Percentiles rank a stretch among this genome's conserved stretches.
These are phyloP conservation scores for Dalbergia cochinchinensis DNA, from an alignment of 306 rosid genomes.

Conservation along the genomic window DNA sequence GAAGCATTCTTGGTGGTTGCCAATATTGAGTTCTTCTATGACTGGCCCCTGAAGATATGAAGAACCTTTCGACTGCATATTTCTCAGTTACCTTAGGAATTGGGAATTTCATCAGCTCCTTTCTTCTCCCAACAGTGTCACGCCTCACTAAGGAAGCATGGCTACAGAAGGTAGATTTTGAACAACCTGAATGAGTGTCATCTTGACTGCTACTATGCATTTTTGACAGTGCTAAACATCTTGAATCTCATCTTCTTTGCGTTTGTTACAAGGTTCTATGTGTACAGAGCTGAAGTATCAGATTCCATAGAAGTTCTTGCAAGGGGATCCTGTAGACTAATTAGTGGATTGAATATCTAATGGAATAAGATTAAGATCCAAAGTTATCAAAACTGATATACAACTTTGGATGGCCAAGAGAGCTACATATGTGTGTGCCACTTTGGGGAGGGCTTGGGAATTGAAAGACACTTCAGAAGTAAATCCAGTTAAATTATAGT, in stretches of 20 bases:
- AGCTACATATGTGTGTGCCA: conserved; percentile 2
- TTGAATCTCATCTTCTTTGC: conserved; percentile 65
- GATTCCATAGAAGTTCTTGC: conserved; percentile 77
- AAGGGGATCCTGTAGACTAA: conserved; percentile 41
- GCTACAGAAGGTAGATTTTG: conserved; percentile 71
- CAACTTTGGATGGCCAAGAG: conserved; percentile 33
- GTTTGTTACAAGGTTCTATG: conserved; percentile 60
- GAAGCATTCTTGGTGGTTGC: conserved; percentile 79
- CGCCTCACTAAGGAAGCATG: conserved; percentile 53
- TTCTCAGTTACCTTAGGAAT: conserved; percentile 68
- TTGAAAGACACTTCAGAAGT: conserved; percentile 32
- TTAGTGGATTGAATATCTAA: conserved; percentile 17
- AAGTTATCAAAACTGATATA: not conserved
- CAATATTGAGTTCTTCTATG: conserved; percentile 82
- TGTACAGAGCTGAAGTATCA: conserved; percentile 80
- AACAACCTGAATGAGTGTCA: conserved; percentile 76
- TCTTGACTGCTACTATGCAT: conserved; percentile 75
- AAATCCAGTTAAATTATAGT: not conserved
- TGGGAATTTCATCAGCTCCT: conserved; percentile 78
- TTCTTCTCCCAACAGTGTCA: conserved; percentile 68
- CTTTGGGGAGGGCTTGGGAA: conserved; percentile 9
- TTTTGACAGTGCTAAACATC: conserved; percentile 62
- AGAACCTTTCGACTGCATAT: conserved; percentile 84
- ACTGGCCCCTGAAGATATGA: conserved; percentile 86
- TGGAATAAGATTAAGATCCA: not conserved